Base-by-base conservation (phyloP, 139 green algal genomes). In the Picochlorum sp. region DNA sequence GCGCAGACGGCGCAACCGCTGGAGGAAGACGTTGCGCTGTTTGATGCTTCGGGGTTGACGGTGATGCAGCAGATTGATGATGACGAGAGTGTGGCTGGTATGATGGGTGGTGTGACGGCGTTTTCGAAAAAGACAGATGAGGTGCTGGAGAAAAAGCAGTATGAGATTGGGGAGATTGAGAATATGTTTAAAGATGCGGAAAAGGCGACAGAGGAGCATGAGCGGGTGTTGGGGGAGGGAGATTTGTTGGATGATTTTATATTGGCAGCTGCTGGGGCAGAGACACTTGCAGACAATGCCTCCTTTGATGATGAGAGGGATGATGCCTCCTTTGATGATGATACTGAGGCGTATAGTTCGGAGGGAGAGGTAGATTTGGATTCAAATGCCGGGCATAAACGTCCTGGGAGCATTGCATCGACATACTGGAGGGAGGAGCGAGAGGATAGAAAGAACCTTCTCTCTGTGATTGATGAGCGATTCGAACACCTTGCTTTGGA, bases 211-310 rank as follows among this genome's bases (percentile, higher is more conserved):
- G 26, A 46, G 16, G 56, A 62, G 14, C 23, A 7, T 24, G 26
- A 24, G 34, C 21, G 21, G 7, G 49, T 59, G 26, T 50, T 69
- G 41, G 78, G 71, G n/a, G 59, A 68, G 56, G 81, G 72, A 18
- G 83, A 89, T 58, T 75, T 86, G 66, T 56, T 86, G 37, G 85
- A 90, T 65, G 80, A 85, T 32, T 92, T 92, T 71, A 80, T 89
- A 58, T 65, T 84, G 24, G 62, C 62, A 0, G 78, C 76, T 4
- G 74, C 78, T 5, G 50, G 45, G 23, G 45, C 3, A 2, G 61
- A 44, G 23, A 52, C 20, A 32, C 49, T 45, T 38, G 57, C n/a
- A 4, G 69, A 20, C 20, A 37, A 32, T 15, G 46, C 21, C 37
- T 56, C 30, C 18, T n/a, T 30, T n/a, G 52, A 30, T 11, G 51